A percentile compares a stretch with the other conserved stretches of the same genome.
phyloP scores from a whole-genome alignment of 1,139 yeast species.

The Wickerhamomyces sp. region DNA sequence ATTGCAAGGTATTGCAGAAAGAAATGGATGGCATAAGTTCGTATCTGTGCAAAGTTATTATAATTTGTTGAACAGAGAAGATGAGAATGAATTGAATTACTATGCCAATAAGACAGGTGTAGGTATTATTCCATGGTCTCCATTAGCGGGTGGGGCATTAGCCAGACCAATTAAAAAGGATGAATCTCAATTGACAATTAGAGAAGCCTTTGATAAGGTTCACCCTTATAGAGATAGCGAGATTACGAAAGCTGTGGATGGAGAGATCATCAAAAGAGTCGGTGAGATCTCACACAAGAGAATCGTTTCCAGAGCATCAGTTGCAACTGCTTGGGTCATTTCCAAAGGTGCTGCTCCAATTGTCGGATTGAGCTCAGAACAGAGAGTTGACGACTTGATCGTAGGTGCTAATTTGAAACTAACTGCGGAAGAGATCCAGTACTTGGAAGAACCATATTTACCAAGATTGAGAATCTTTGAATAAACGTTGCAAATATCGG shows the following conservation, averaged over 20 bases:
- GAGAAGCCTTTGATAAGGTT: conserved; percentile 29
- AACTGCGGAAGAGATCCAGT: conserved; percentile 35
- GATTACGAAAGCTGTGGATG: conserved; percentile 28
- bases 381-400: conserved; percentile 44
- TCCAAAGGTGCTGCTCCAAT: conserved; percentile 45
- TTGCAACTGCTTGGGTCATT: conserved; percentile 51
- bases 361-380: conserved; percentile 41
- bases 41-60: conserved; percentile 48
- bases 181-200: conserved; percentile 25
- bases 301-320: conserved; percentile 45
- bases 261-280: conserved; percentile 43
- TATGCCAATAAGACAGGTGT: conserved; percentile 32
- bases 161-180: conserved; percentile 34
- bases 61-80: conserved; percentile 47
- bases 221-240: conserved; percentile 32
- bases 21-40: conserved; percentile 42
- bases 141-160: conserved; percentile 44
- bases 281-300: conserved; percentile 46
- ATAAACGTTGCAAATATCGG: too few species aligned
- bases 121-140: conserved; percentile 49
- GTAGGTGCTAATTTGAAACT: conserved; percentile 36
- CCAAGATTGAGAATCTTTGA: conserved; percentile 21
- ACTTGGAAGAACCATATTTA: conserved; percentile 45
- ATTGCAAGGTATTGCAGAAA: conserved; percentile 42
- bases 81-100: conserved; percentile 48